These are phyloP conservation scores for Aspergillus pseudotamarii DNA, from an alignment of 2,329 filamentous ascomycete species.

Conservation along the genomic window DNA sequence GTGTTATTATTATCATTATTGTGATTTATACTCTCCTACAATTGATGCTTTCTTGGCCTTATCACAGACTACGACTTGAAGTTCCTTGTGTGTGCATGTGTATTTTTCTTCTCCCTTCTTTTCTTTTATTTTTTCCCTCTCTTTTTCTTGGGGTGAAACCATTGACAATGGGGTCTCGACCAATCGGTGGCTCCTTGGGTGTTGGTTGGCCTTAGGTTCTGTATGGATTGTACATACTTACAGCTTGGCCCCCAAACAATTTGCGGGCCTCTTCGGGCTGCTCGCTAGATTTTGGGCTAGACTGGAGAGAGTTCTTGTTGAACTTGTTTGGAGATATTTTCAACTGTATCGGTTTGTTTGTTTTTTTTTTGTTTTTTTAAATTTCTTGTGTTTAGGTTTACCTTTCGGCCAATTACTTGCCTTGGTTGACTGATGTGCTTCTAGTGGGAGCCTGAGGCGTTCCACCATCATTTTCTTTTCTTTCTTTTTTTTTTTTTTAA, in stretches of 20 bases:
- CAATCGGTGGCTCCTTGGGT: neutral
- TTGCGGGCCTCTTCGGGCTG: neutral
- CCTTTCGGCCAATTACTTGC: too few species aligned
- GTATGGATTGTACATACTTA: neutral
- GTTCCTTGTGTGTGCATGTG: neutral
- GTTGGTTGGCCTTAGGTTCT: neutral
- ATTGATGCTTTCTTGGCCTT: neutral
- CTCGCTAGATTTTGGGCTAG: constrained; percentile 2
- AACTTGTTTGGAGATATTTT: neutral
- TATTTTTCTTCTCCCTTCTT: too few species aligned
- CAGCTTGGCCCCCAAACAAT: constrained; percentile 7
- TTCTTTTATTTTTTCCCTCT: too few species aligned
- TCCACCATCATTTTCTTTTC: neutral
- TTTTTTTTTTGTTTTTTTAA: too few species aligned
- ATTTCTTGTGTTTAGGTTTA: neutral
- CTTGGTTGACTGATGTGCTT: too few species aligned
- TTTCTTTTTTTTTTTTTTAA: neutral
- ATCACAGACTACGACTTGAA: neutral
- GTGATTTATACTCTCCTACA: neutral
- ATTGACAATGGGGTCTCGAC: neutral
- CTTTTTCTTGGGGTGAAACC: neutral
- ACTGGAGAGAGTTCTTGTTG: neutral
- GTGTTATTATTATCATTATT: neutral
- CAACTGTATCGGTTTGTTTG: neutral
- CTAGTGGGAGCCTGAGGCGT: neutral